Conservation (phyloP, 768 basidiomycete species). For the Lactarius pseudohatsudake region DNA sequence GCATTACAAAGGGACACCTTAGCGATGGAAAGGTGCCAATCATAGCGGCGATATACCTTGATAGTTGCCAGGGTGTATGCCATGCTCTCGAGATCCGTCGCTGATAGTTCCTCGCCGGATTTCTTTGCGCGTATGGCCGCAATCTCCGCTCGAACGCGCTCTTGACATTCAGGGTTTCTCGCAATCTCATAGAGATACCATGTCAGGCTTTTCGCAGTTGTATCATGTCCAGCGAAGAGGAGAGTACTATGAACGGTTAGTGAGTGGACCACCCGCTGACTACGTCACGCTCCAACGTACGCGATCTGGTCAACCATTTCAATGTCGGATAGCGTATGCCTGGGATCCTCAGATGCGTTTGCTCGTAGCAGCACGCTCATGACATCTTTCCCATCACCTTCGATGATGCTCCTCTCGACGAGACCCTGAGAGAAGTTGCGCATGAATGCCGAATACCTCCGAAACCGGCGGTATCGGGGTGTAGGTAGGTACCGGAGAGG, state of each 20-base stretch:
- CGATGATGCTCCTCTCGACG: constrained; percentile 18
- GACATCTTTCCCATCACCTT: constrained; percentile 26
- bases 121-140: constrained; percentile 12
- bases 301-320: constrained; percentile 30
- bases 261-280: background rate
- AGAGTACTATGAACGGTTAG: background rate
- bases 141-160: constrained; percentile 20
- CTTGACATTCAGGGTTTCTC: constrained; percentile 3
- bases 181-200: constrained; percentile 11
- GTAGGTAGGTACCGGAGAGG: constrained; percentile 25
- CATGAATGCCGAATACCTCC: constrained; percentile 18
- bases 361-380: constrained; percentile 32
- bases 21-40: background rate
- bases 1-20: background rate
- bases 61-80: constrained; percentile 4
- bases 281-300: background rate
- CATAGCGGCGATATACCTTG: background rate
- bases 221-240: constrained; percentile 6
- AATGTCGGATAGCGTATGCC: constrained; percentile 15
- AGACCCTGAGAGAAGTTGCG: constrained; percentile 14
- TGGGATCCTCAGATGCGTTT: constrained; percentile 26
- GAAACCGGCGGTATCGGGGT: constrained; percentile 20
- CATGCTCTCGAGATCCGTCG: constrained; percentile 12
- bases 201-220: background rate
- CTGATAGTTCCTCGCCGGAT: background rate